Percentiles rank a stretch among this genome's conserved stretches.
phyloP scores from a whole-genome alignment of 148 eudicot genomes.

The Agrostemma githago region DNA sequence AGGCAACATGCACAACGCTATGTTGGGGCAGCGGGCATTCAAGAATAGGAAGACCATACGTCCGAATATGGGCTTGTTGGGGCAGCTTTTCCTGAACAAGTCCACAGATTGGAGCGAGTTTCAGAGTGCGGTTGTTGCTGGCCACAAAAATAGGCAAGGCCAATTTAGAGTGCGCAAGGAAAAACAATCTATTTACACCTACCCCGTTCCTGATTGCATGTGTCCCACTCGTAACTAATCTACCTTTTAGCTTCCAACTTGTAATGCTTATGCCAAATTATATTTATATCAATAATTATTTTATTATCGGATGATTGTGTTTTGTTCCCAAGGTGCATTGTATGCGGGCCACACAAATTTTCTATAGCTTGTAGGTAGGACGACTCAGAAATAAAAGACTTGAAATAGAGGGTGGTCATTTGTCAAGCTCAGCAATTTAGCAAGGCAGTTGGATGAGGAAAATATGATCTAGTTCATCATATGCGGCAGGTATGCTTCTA shows the following conservation, averaged over 20 bases:
- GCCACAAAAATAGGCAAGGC: constrained; percentile 82
- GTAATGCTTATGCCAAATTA: too few relatives aligned
- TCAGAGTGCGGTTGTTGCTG: constrained; percentile 48
- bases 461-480: too few relatives aligned
- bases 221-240: constrained; percentile 53
- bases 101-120: constrained; percentile 71
- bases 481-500: too few relatives aligned
- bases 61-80: constrained; percentile 74
- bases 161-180: constrained; percentile 45
- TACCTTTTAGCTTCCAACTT: neutral
- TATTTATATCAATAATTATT: too few relatives aligned
- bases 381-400: too few relatives aligned
- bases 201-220: constrained; percentile 96
- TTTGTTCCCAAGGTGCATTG: too few relatives aligned
- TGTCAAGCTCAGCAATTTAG: too few relatives aligned
- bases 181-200: constrained; percentile 83
- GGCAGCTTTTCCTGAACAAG: constrained; percentile 71
- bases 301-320: too few relatives aligned
- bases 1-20: constrained; percentile 98
- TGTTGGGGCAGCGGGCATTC: constrained; percentile 86
- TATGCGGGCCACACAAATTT: too few relatives aligned
- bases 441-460: too few relatives aligned
- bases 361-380: too few relatives aligned
- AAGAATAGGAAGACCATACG: constrained; percentile 77
- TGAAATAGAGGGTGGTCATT: too few relatives aligned